A percentile compares a stretch with the other conserved stretches of the same genome.
Conservation (phyloP, 2,329 filamentous ascomycete species). For the Penicillium decumbens region DNA sequence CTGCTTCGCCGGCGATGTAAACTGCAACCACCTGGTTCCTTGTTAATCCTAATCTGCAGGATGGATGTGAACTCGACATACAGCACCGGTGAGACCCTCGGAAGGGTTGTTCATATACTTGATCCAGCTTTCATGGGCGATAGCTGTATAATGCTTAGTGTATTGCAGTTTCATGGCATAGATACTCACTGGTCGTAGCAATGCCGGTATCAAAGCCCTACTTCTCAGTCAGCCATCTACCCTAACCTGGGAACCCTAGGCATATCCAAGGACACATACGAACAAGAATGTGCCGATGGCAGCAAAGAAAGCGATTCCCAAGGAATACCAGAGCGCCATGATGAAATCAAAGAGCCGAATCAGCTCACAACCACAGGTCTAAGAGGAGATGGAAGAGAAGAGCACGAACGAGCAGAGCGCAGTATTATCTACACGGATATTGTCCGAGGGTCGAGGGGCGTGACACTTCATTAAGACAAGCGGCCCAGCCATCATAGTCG, state of each 20-base stretch:
- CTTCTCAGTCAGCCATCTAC: not conserved
- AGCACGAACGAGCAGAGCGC: not conserved
- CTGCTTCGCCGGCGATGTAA: conserved; percentile 57
- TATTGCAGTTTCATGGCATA: not conserved
- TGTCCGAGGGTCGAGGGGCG: conserved; percentile 20
- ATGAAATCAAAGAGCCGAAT: conserved; percentile 9
- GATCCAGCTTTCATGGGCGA: conserved; percentile 57
- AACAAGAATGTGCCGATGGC: conserved; percentile 58
- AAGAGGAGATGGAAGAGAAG: not conserved
- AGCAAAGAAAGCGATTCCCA: conserved; percentile 53
- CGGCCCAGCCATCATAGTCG: conserved; percentile 15
- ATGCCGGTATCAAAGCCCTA: conserved; percentile 59
- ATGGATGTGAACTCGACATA: conserved; percentile 22
- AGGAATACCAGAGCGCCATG: conserved; percentile 45
- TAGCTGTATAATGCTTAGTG: conserved; percentile 37
- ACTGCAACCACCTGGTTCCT: conserved; percentile 49
- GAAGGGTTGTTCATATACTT: conserved; percentile 56
- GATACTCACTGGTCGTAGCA: conserved; percentile 51
- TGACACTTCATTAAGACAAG: conserved; percentile 9
- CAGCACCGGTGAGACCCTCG: conserved; percentile 52
- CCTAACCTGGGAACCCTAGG: not conserved
- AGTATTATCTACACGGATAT: conserved; percentile 13
- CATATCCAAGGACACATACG: conserved; percentile 34
- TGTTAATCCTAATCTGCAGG: not conserved
- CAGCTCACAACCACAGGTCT: not conserved